These are phyloP conservation scores for Neurospora sp. DNA, from an alignment of 495 filamentous ascomycete species.

Conservation along the genomic window DNA sequence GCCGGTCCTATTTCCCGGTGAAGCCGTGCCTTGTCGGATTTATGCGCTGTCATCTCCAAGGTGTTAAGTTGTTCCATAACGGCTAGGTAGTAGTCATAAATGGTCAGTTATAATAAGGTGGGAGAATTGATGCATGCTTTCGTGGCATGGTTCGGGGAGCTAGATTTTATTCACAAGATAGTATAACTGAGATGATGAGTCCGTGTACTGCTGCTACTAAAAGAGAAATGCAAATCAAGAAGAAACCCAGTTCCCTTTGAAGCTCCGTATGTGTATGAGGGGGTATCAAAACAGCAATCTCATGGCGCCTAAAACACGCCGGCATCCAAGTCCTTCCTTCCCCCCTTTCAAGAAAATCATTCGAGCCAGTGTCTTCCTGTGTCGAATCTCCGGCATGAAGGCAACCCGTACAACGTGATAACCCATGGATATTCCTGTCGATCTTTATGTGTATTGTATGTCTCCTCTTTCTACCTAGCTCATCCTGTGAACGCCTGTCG, in stretches of 20 bases:
- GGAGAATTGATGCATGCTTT: background rate
- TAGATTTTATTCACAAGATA: background rate
- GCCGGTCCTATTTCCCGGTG: background rate
- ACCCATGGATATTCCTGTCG: background rate
- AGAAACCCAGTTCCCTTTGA: background rate
- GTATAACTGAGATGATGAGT: background rate
- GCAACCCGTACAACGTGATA: background rate
- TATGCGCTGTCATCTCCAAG: background rate
- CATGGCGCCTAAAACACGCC: background rate
- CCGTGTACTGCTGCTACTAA: background rate
- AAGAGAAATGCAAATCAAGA: background rate
- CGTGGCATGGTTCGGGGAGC: background rate
- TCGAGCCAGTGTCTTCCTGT: background rate
- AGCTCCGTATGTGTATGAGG: background rate
- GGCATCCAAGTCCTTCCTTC: background rate
- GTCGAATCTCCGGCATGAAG: background rate
- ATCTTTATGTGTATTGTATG: background rate
- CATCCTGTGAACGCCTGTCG: constrained; percentile 2
- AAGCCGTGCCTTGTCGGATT: background rate
- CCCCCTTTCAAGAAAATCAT: background rate
- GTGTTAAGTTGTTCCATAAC: background rate
- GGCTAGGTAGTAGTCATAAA: background rate
- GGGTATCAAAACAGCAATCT: background rate
- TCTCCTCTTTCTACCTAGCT: background rate
- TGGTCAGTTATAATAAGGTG: background rate